Evolutionary conservation across 495 filamentous ascomycete species (phyloP).

Genomic region (Pseudoneurospora amorphoporcata): DNA sequence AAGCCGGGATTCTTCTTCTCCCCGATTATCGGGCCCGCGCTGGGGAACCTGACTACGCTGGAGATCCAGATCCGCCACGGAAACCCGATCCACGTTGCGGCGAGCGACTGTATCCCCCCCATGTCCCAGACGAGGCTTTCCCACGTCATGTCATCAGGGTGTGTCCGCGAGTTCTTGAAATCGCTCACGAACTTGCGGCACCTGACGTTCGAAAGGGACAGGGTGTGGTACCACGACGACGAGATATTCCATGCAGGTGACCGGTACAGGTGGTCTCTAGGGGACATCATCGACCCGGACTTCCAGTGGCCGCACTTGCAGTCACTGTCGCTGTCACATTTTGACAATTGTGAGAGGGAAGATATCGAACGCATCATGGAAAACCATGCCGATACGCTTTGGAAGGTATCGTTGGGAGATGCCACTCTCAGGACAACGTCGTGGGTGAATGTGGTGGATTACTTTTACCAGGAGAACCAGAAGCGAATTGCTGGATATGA

Average conservation of each 20-base stretch:
- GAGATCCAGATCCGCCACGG: neutral
- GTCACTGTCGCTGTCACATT: neutral
- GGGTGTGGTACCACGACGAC: neutral
- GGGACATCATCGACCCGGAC: neutral
- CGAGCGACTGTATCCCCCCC: neutral
- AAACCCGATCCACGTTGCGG: neutral
- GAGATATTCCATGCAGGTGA: neutral
- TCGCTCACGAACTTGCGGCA: neutral
- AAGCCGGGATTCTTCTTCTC: neutral
- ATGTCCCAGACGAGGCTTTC: neutral
- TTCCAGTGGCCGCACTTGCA: neutral
- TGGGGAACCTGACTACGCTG: neutral
- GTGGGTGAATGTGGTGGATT: neutral
- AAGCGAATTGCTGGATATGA: neutral
- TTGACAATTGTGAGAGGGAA: neutral
- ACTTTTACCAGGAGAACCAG: neutral
- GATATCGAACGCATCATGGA: neutral
- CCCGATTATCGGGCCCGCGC: neutral
- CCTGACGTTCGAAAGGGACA: neutral
- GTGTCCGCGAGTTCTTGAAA: neutral
- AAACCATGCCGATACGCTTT: neutral
- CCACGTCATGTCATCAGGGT: neutral
- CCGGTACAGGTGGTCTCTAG: neutral
- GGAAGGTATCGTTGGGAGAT: neutral
- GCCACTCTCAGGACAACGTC: neutral